These are phyloP conservation scores for Kuraishia hungarica DNA, from an alignment of 805 yeast species.

Conservation along the genomic window DNA sequence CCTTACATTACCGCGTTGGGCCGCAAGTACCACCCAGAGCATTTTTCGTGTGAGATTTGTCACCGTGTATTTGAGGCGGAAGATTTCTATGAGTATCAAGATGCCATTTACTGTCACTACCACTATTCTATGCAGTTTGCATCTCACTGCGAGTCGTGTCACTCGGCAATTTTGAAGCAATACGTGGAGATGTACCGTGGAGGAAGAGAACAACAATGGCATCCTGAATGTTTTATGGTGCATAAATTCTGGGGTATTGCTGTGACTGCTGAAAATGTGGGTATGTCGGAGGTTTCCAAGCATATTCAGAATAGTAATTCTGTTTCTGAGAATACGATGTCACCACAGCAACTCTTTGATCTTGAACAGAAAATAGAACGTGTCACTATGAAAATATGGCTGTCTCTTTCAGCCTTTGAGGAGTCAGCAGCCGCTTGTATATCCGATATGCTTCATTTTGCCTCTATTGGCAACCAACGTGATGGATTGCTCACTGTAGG, in stretches of 20 bases:
- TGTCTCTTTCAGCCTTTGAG: slow-evolving; percentile 79
- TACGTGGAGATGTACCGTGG: slow-evolving; percentile 90
- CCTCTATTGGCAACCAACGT: slow-evolving; percentile 63
- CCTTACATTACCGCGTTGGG: slow-evolving; percentile 92
- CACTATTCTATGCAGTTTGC: slow-evolving; percentile 87
- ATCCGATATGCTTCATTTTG: slow-evolving; percentile 82
- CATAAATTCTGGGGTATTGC: slow-evolving; percentile 94
- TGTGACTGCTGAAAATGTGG: slow-evolving; percentile 55
- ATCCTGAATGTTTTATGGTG: slow-evolving; percentile 97
- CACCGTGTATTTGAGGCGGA: slow-evolving; percentile 73
- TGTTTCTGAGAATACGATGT: slow-evolving; percentile 23
- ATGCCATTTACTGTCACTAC: slow-evolving; percentile 78
- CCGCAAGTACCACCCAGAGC: slow-evolving; percentile 87
- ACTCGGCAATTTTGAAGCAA: slow-evolving; percentile 84
- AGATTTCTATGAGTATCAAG: slow-evolving; percentile 83
- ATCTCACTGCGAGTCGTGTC: slow-evolving; percentile 88
- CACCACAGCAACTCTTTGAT: slow-evolving; percentile 39
- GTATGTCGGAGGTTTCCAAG: slow-evolving; percentile 18
- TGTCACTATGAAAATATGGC: slow-evolving; percentile 64
- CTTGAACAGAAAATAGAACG: slow-evolving; percentile 60
- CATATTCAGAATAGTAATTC: slow-evolving; percentile 3
- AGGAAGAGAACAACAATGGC: slow-evolving; percentile 94
- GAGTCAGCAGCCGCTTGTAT: slow-evolving; percentile 85
- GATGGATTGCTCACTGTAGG: slow-evolving; percentile 68
- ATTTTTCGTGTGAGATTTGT: slow-evolving; percentile 87